Base-by-base conservation (phyloP, 371 early-diverging fungal genomes). In the Apophysomyces variabilis region DNA sequence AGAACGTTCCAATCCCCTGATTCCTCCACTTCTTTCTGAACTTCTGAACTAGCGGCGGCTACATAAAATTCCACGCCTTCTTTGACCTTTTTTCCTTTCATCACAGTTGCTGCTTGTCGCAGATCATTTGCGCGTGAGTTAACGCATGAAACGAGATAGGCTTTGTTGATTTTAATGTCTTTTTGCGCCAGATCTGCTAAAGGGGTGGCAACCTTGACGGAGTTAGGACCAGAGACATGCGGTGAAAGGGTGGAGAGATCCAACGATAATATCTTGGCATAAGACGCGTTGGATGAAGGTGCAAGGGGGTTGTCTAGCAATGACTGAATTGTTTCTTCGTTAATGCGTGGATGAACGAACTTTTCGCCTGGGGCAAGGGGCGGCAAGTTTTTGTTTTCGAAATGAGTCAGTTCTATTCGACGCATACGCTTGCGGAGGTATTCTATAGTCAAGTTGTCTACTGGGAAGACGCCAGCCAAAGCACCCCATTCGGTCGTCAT, bases 401-500 rank as follows among this genome's bases (percentile, higher is more conserved):
- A 87, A 56, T 76, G 84, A 50, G 80, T 81, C 13, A 82, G 66
- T 21, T 85, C 82, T 13, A 92, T 75, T 12, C 84, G 80, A 7
- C 78, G 76, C 62, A 90, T 83, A 14, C 95, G 87, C 32, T 82
- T 84, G 38, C 88, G 75, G 50, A 92, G 86, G 82, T 89, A 96
- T 7, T 81, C 82, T 54, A 91, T 75, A 0, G 95, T 92, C 4
- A 81, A 70, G 1, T 89, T 82, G 79, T 98, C 96, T 13, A 95
- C 93, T 6, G 96, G 95, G 78, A 98, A 98, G 3, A 98, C 90
- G 60, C 96, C 97, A 18, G 96, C 98, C 14, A 98, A 85, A 4
- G 97, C 96, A 70, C 98, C 98, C 98, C 98, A 98, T 76, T 98
- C 98, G 18, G 98, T 98, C 3, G 98, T 96, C 98, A 98, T 96